Conservation (phyloP, 2,329 filamentous ascomycete genomes). For the Cladobotryum protrusum region DNA sequence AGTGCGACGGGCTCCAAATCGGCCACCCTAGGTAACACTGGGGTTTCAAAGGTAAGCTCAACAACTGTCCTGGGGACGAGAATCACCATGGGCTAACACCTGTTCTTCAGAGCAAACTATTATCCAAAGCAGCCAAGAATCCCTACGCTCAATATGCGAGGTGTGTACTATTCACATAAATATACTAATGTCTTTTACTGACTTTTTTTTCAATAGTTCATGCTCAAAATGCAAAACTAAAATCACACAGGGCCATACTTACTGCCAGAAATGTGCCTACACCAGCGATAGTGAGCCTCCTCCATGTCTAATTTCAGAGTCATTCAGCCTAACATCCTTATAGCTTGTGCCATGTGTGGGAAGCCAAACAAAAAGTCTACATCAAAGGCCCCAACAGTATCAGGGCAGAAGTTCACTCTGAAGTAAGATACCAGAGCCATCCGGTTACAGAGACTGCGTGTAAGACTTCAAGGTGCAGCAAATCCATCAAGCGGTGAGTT, state of each 20-base stretch:
- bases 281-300: conserved; percentile 47
- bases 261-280: conserved; percentile 58
- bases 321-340: conserved; percentile 11
- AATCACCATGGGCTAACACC: background rate
- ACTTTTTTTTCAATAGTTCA: conserved; percentile 31
- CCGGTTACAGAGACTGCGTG: background rate
- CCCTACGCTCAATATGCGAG: conserved; percentile 56
- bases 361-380: conserved; percentile 49
- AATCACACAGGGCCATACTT: conserved; percentile 54
- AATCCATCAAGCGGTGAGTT: too few species aligned
- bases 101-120: conserved; percentile 49
- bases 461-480: too few species aligned
- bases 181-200: background rate
- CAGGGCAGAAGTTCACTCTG: conserved; percentile 56
- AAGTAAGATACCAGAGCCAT: conserved; percentile 43
- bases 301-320: background rate
- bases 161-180: conserved; percentile 3
- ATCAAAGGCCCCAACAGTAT: conserved; percentile 45
- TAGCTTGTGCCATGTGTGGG: conserved; percentile 59
- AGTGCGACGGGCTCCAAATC: conserved; percentile 36
- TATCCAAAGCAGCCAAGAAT: conserved; percentile 59
- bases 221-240: conserved; percentile 59
- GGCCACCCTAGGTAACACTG: conserved; percentile 50
- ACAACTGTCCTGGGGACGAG: background rate
- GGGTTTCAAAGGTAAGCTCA: conserved; percentile 49